Evolutionary conservation across 176 grass and related monocot species (phyloP).

Genomic region (Raddia guianensis): DNA sequence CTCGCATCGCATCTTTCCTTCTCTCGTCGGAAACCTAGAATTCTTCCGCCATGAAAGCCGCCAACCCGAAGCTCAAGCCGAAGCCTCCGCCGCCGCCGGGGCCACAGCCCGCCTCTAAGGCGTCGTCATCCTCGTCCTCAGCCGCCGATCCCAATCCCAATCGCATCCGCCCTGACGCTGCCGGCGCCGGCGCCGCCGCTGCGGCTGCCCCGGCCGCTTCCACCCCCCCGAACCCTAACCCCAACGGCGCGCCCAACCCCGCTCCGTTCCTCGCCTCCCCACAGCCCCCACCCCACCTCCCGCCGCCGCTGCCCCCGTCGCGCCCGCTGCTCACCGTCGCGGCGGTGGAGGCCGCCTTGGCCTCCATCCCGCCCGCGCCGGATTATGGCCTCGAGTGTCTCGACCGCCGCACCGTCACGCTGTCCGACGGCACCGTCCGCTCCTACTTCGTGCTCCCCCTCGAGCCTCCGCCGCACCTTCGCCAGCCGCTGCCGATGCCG

Average conservation of each 20-base stretch:
- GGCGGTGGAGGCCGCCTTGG: constrained; percentile 52
- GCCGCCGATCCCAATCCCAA: constrained; percentile 49
- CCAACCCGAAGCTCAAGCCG: constrained; percentile 27
- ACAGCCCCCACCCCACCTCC: constrained; percentile 1
- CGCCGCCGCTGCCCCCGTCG: not conserved
- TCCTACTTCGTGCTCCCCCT: constrained; percentile 87
- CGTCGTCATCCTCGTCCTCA: constrained; percentile 47
- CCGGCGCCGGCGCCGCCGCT: constrained; percentile 10
- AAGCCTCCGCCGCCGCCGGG: constrained; percentile 1
- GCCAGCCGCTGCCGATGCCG: constrained; percentile 34
- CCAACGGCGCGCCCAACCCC: constrained; percentile 18
- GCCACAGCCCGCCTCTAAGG: constrained; percentile 16
- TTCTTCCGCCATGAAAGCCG: constrained; percentile 54
- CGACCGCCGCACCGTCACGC: constrained; percentile 54
- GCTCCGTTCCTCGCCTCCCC: constrained; percentile 16
- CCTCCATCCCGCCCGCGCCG: constrained; percentile 55
- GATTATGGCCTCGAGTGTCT: constrained; percentile 46
- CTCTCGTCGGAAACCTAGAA: constrained; percentile 33
- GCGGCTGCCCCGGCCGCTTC: not conserved
- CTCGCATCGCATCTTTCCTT: not conserved
- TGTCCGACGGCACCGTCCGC: constrained; percentile 79
- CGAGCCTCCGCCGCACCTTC: constrained; percentile 58
- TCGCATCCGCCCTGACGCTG: not conserved
- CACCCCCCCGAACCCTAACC: constrained; percentile 25
- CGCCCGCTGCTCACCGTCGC: constrained; percentile 60